Evolutionary conservation across 345 rosid species (phyloP).

Genomic region (Linum lewisii): DNA sequence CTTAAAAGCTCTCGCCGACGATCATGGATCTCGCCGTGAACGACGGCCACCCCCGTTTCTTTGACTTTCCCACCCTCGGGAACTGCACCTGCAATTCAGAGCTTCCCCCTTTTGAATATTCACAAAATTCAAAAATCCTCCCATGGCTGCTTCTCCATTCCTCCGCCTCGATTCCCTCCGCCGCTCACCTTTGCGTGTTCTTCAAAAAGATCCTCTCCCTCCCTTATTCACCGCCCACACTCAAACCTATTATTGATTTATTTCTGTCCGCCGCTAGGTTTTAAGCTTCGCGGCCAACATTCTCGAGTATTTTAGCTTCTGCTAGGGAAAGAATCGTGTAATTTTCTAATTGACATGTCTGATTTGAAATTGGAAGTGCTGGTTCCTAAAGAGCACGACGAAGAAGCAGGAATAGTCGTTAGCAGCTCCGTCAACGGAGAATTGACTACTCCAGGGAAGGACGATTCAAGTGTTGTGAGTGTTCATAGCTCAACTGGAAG

Average conservation of each 20-base stretch:
- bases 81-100: no score
- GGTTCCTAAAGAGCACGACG: conserved; percentile 25
- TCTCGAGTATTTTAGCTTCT: conserved; percentile 1
- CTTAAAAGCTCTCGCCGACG: no score
- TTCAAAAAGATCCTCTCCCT: conserved; percentile 21
- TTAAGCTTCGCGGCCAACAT: not conserved
- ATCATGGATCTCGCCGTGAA: no score
- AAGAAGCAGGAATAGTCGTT: conserved; percentile 19
- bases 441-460: conserved; percentile 18
- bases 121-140: not conserved
- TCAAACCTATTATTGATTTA: conserved; percentile 6
- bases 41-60: no score
- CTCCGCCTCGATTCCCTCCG: conserved; percentile 8
- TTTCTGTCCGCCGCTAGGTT: not conserved
- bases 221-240: no score
- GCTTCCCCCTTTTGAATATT: not conserved
- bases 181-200: conserved; percentile 40
- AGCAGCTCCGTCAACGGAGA: conserved; percentile 18
- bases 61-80: no score
- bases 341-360: conserved; percentile 34
- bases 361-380: conserved; percentile 35
- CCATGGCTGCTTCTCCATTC: not conserved
- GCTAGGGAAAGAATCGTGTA: conserved; percentile 10
- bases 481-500: conserved; percentile 22
- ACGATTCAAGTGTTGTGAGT: conserved; percentile 17